Conservation (phyloP, 2,329 filamentous ascomycete genomes). For the Calonectria naviculata region DNA sequence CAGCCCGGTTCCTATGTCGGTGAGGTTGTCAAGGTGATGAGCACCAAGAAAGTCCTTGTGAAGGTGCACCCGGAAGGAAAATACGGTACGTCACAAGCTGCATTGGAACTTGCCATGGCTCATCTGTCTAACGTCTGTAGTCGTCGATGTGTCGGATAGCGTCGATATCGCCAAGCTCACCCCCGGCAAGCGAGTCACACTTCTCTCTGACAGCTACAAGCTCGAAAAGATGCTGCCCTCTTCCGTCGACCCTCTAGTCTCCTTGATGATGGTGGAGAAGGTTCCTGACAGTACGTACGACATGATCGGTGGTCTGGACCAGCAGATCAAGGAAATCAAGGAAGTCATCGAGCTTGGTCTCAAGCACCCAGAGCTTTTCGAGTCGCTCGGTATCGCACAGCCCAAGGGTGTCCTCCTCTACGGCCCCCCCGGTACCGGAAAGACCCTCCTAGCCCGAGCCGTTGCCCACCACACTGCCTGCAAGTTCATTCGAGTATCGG, state of each 20-base stretch:
- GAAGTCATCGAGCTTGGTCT: constrained; percentile 99
- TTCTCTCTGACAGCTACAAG: constrained; percentile 98
- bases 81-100: constrained; percentile 78
- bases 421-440: constrained; percentile 95
- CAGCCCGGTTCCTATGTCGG: constrained; percentile 98
- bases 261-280: constrained; percentile 99
- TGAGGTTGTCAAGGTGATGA: constrained; percentile 99
- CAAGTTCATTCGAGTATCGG: constrained; percentile 98
- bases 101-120: neutral
- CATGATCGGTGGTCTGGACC: constrained; percentile 99
- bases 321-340: constrained; percentile 99
- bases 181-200: constrained; percentile 95
- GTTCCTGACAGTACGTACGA: constrained; percentile 99
- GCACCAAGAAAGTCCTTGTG: constrained; percentile 98
- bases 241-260: constrained; percentile 97
- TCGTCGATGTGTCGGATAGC: constrained; percentile 93
- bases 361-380: constrained; percentile 98
- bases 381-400: constrained; percentile 98
- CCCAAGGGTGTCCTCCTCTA: constrained; percentile 98
- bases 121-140: constrained; percentile 56
- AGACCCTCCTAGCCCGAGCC: constrained; percentile 93
- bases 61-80: constrained; percentile 99
- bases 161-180: constrained; percentile 97
- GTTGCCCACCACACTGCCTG: constrained; percentile 99
- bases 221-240: constrained; percentile 98